Evolutionary conservation across 257 asterid species (phyloP).

Genomic region (Primulina eburnea): DNA sequence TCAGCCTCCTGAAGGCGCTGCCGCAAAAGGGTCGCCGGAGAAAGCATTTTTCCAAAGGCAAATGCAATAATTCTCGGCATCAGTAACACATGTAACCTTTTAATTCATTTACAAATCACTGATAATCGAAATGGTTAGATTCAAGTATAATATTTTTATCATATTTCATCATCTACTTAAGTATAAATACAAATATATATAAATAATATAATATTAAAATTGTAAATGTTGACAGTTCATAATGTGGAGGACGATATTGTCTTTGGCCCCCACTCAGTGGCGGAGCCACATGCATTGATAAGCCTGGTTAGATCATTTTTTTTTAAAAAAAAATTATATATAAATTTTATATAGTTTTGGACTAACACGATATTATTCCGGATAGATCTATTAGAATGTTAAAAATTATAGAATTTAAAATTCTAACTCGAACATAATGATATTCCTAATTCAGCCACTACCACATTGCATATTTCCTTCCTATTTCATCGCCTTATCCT

Average conservation of each 20-base stretch:
- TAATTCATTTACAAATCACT: neutral
- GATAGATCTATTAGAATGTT: too few relatives aligned
- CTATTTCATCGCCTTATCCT: constrained; percentile 21
- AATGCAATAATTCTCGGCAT: constrained; percentile 34
- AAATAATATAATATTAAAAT: neutral
- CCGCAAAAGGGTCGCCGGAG: constrained; percentile 33
- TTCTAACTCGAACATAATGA: too few relatives aligned
- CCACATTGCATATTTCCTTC: constrained; percentile 28
- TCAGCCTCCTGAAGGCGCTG: constrained; percentile 51
- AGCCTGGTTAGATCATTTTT: too few relatives aligned
- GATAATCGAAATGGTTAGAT: constrained; percentile 8
- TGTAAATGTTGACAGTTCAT: constrained; percentile 36
- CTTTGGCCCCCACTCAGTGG: too few relatives aligned
- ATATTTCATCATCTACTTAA: constrained; percentile 5
- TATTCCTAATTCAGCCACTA: too few relatives aligned
- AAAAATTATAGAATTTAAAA: too few relatives aligned
- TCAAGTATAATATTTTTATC: neutral
- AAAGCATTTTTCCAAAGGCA: constrained; percentile 22
- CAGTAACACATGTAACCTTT: constrained; percentile 16
- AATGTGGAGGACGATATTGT: constrained; percentile 16
- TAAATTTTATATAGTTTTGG: too few relatives aligned
- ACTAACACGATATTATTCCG: too few relatives aligned
- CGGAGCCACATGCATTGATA: too few relatives aligned
- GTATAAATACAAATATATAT: neutral
- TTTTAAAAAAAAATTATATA: too few relatives aligned